Evolutionary conservation across 495 filamentous ascomycete species (phyloP).

Genomic region (Clohesyomyces aquaticus): DNA sequence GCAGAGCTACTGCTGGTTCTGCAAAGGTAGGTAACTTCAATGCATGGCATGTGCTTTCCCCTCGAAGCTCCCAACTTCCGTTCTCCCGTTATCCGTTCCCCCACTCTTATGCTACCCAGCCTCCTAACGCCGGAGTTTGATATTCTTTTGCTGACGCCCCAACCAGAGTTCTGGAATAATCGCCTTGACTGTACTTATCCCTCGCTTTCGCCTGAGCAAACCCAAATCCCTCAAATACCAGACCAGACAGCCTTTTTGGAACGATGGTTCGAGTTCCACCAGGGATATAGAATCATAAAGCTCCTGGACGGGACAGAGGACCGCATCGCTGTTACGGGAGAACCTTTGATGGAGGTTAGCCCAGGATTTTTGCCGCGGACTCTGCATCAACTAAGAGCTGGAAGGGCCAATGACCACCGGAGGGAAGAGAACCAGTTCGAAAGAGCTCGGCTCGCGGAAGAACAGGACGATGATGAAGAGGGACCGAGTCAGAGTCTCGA

Average conservation of each 20-base stretch:
- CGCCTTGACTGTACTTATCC: constrained; percentile 43
- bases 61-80: too few relatives aligned
- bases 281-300: constrained; percentile 47
- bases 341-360: constrained; percentile 48
- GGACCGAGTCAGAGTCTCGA: constrained; percentile 38
- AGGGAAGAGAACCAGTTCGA: constrained; percentile 26
- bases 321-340: constrained; percentile 48
- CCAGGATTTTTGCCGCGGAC: constrained; percentile 50
- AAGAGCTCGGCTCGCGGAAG: neutral
- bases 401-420: constrained; percentile 25
- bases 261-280: constrained; percentile 52
- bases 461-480: constrained; percentile 22
- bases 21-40: constrained; percentile 45
- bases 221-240: constrained; percentile 48
- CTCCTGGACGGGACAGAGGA: constrained; percentile 46
- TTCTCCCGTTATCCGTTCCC: neutral
- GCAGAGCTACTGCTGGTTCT: constrained; percentile 55
- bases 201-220: constrained; percentile 39
- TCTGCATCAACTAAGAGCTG: constrained; percentile 44
- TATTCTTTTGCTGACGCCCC: constrained; percentile 22
- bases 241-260: constrained; percentile 50
- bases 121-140: neutral
- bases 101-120: neutral
- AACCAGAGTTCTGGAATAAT: constrained; percentile 51
- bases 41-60: too few relatives aligned